Base-by-base conservation (phyloP, 2,329 filamentous ascomycete genomes). In the Exophiala lecanii-corni region DNA sequence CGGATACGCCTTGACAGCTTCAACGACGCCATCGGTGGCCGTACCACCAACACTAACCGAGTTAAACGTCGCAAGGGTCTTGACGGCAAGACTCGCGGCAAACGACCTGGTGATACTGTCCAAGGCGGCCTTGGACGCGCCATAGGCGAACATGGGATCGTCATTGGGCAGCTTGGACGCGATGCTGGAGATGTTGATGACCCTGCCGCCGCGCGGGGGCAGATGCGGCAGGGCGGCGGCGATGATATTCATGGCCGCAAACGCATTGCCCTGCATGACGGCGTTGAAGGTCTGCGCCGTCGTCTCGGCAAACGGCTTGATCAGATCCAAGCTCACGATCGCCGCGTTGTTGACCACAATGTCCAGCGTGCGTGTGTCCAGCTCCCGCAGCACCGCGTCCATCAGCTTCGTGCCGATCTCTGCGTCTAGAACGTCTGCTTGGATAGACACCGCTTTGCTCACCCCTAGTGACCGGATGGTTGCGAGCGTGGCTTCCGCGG, bases 1-100 rank as follows among this genome's bases (percentile, higher is more conserved):
- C 47, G 68, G 60, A 43, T 62, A 54, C 48, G 60, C 62, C 62
- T 73, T 68, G 41, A 66, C 62, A 28, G 64, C 65, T 21, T 66
- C 62, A 0, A 62, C 62, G 2, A 62, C 61, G 4, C 50, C 56
- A 16, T 53, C 58, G 44, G 62, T 63, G 0, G 56, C 16, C n/a
- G 39, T 41, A 18, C 33, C 19, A 9, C 43, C 43, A n/a, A 41
- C 37, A 9, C 30, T 26, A 4, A 45, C 43, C 17, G 36, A 32
- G 19, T 45, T 45, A 25, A 42, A 41, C 4, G 43, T 45, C 9
- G 39, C 37, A 10, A 39, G 36, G 12, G 37, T 45, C 37, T 41
- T 36, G 1, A 30, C 9, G 3, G 19, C 39, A 9, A 45, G 13
- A 4, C 36, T 2, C n/a, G 10, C 6, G 3, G 21, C 61, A 33